Conservation (phyloP, 495 filamentous ascomycete species). For the Daldinia grandis region DNA sequence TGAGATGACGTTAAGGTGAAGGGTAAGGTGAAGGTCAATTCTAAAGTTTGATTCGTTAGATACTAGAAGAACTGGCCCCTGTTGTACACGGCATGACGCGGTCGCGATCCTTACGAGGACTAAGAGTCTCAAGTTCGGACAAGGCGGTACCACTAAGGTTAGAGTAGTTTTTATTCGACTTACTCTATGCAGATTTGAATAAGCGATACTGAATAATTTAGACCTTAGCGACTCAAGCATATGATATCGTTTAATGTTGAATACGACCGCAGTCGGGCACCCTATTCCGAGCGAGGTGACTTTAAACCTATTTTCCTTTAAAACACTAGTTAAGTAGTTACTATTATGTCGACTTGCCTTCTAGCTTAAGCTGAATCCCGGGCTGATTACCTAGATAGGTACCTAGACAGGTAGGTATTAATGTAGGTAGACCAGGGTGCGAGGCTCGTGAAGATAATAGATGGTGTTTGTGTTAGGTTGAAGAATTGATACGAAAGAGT, state of each 20-base stretch:
- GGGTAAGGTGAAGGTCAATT: conserved; percentile 30
- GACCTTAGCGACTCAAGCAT: neutral
- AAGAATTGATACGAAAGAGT: neutral
- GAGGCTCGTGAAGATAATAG: neutral
- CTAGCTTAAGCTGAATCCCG: neutral
- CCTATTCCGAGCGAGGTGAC: conserved; percentile 8
- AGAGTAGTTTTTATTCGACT: neutral
- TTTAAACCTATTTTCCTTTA: neutral
- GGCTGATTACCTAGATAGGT: neutral
- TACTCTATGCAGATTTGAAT: neutral
- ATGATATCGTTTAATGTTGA: neutral
- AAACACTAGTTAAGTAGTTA: no score
- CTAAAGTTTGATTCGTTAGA: conserved; percentile 22
- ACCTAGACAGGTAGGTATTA: neutral
- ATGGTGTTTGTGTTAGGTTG: neutral
- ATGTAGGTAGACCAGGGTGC: neutral
- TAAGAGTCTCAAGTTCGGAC: neutral
- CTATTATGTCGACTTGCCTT: neutral
- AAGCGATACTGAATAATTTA: neutral
- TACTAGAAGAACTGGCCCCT: conserved; percentile 25
- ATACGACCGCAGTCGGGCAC: conserved; percentile 12
- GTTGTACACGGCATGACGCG: conserved; percentile 5
- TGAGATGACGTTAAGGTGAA: conserved; percentile 35
- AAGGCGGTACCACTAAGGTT: neutral
- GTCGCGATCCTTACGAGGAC: conserved; percentile 16